phyloP scores from a whole-genome alignment of 805 yeast genomes.

The Starmerella cellae region DNA sequence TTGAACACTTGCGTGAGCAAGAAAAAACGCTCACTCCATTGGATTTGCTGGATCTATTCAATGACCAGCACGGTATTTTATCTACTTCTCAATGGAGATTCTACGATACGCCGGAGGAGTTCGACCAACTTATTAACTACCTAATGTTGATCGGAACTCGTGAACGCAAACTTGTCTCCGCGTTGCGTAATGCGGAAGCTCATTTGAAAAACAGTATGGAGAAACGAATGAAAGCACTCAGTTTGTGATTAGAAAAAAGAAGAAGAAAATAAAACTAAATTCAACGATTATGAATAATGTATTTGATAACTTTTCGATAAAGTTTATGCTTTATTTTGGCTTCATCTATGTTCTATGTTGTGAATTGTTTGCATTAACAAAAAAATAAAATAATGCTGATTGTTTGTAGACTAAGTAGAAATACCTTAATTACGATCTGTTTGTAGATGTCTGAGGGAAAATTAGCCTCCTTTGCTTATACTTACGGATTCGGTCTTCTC shows the following conservation, averaged over 20 bases:
- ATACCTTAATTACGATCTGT: too few species aligned
- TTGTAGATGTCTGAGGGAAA: too few species aligned
- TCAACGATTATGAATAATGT: too few species aligned
- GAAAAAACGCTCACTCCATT: slow-evolving; percentile 4
- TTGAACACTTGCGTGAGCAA: not conserved
- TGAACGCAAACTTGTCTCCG: slow-evolving; percentile 13
- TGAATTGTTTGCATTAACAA: too few species aligned
- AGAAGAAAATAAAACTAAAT: too few species aligned
- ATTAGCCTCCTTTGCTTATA: not conserved
- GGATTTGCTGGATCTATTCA: slow-evolving; percentile 12
- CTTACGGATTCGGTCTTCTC: not conserved
- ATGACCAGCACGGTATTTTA: slow-evolving; percentile 7
- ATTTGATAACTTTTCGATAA: too few species aligned
- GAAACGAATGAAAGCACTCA: slow-evolving; percentile 4
- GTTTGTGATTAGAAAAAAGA: too few species aligned
- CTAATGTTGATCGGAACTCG: slow-evolving; percentile 15
- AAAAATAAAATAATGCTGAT: not conserved
- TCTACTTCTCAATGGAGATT: slow-evolving; percentile 20
- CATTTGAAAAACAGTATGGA: slow-evolving; percentile 3
- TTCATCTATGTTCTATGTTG: too few species aligned
- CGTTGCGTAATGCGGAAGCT: slow-evolving; percentile 9
- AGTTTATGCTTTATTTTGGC: too few species aligned
- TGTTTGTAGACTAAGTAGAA: too few species aligned
- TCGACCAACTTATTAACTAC: slow-evolving; percentile 7
- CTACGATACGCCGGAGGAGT: slow-evolving; percentile 18